A percentile compares a stretch with the other conserved stretches of the same genome.
Evolutionary conservation across 2,329 filamentous ascomycete genomes (phyloP).

Genomic region (Bipolaris zeicola): DNA sequence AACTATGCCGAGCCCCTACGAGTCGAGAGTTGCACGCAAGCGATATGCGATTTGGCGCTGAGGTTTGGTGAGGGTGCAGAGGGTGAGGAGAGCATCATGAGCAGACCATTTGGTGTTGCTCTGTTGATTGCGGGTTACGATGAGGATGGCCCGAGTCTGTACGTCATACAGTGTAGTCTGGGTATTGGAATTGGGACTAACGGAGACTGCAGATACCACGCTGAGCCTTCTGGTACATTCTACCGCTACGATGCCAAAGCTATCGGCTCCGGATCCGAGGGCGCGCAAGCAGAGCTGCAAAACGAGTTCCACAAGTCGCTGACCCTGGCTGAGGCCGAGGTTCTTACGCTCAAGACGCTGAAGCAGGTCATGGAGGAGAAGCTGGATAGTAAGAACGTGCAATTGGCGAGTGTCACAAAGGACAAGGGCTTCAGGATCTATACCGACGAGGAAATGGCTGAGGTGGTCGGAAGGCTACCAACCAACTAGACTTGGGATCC

Average conservation of each 20-base stretch:
- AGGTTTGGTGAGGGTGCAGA: slow-evolving; percentile 97
- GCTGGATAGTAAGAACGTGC: slow-evolving; percentile 97
- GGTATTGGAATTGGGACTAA: neutral
- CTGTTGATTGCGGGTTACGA: slow-evolving; percentile 96
- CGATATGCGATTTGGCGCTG: slow-evolving; percentile 95
- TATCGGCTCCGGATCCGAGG: slow-evolving; percentile 95
- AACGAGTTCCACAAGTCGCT: slow-evolving; percentile 99
- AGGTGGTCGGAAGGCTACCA: slow-evolving; percentile 80
- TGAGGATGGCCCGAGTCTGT: slow-evolving; percentile 92
- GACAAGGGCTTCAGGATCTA: slow-evolving; percentile 99
- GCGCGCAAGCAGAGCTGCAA: slow-evolving; percentile 95
- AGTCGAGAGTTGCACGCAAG: slow-evolving; percentile 97
- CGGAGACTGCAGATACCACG: slow-evolving; percentile 72
- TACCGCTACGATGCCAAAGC: slow-evolving; percentile 99
- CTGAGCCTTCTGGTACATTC: slow-evolving; percentile 96
- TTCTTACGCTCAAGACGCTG: slow-evolving; percentile 92
- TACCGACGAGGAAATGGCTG: slow-evolving; percentile 94
- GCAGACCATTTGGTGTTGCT: slow-evolving; percentile 93
- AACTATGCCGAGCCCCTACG: slow-evolving; percentile 95
- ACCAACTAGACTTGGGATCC: slow-evolving; percentile 48
- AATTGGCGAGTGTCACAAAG: slow-evolving; percentile 96
- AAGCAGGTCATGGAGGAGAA: slow-evolving; percentile 99
- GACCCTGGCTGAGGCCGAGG: slow-evolving; percentile 90
- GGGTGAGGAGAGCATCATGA: slow-evolving; percentile 99
- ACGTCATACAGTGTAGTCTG: slow-evolving; percentile 37